Conservation (phyloP, 345 rosid genomes). For the Ceriops decandra region DNA sequence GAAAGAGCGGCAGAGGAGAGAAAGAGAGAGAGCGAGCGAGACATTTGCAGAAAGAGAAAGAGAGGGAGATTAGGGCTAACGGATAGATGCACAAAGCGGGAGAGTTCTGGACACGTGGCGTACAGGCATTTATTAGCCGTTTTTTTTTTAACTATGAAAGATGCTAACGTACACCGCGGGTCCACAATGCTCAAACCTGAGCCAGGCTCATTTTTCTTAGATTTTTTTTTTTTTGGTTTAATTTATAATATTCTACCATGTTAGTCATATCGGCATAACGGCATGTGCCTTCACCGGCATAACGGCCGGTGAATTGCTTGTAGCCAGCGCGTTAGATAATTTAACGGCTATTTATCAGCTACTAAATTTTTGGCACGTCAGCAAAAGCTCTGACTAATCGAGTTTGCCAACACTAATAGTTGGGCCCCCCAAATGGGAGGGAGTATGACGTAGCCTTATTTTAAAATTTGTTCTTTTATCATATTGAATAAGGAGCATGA, state of each 20-base stretch:
- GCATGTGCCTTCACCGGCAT: no score
- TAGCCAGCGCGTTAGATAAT: no score
- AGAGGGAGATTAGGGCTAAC: conserved; percentile 40
- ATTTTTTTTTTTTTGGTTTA: background rate
- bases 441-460: conserved; percentile 11
- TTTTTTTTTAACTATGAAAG: background rate
- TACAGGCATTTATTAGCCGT: conserved; percentile 18
- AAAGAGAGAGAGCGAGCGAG: conserved; percentile 19
- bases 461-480: background rate
- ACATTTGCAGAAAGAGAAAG: conserved; percentile 20
- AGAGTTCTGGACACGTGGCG: conserved; percentile 48
- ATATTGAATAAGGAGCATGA: no score
- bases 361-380: background rate
- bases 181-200: conserved; percentile 8
- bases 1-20: conserved; percentile 8
- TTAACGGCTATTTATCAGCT: background rate
- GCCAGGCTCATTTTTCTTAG: background rate
- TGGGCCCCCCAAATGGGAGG: no score
- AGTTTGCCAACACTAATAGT: background rate
- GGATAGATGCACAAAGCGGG: conserved; percentile 63
- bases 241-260: no score
- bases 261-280: no score
- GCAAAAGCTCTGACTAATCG: background rate
- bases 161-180: conserved; percentile 33
- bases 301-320: no score